Evolutionary conservation across 345 rosid genomes (phyloP).

Genomic region (Reutealis trisperma): DNA sequence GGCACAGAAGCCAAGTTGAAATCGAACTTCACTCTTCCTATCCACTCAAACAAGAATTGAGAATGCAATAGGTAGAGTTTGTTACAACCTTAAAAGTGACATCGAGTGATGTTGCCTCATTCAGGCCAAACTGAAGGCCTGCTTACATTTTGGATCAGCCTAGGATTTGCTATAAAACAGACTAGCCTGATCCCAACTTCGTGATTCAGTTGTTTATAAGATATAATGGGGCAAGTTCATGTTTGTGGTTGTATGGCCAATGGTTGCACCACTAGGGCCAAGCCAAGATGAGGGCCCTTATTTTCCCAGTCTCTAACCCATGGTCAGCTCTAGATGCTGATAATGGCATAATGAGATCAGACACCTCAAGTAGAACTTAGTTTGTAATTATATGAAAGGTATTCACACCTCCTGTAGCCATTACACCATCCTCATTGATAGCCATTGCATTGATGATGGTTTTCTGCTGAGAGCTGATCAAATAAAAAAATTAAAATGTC

Average conservation of each 20-base stretch:
- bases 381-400: not conserved
- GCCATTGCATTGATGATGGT: constrained; percentile 96
- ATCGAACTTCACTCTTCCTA: not conserved
- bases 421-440: constrained; percentile 89
- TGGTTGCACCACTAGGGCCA: not conserved
- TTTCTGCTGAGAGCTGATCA: constrained; percentile 93
- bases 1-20: not conserved
- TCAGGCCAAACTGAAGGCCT: not conserved
- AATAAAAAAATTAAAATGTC: not conserved
- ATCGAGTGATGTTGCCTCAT: not conserved
- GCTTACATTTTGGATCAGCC: not conserved
- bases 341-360: not conserved
- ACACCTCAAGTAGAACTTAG: not conserved
- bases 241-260: not conserved
- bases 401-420: constrained; percentile 92
- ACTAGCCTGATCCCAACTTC: not conserved
- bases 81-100: not conserved
- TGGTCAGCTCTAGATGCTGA: not conserved
- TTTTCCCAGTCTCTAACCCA: not conserved
- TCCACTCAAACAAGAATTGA: not conserved
- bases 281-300: not conserved
- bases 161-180: too few species aligned
- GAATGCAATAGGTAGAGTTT: not conserved
- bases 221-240: not conserved
- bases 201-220: not conserved